A percentile compares a stretch with the other conserved stretches of the same genome.
Conservation (phyloP, 345 rosid genomes). For the Bruguiera gymnorhiza region DNA sequence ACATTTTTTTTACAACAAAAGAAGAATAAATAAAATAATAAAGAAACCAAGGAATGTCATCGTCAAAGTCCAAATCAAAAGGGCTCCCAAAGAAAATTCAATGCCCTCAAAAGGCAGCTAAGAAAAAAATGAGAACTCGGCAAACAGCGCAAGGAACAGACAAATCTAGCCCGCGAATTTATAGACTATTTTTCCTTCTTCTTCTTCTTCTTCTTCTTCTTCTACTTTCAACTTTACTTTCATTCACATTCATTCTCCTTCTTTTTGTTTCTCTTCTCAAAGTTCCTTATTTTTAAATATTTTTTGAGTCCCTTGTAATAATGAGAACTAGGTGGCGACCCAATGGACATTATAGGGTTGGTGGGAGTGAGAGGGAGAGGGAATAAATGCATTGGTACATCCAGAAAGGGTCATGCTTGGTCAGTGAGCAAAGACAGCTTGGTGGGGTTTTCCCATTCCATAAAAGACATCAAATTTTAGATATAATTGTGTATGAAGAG, state of each 20-base stretch:
- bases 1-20: background rate
- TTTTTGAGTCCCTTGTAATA: background rate
- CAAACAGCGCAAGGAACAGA: slow-evolving; percentile 24
- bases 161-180: background rate
- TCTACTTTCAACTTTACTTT: background rate
- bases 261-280: background rate
- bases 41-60: slow-evolving; percentile 1
- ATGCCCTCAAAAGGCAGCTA: background rate
- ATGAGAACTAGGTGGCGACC: slow-evolving; percentile 8
- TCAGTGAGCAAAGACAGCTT: slow-evolving; percentile 23
- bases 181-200: background rate
- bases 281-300: background rate
- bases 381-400: slow-evolving; percentile 43
- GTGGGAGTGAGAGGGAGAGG: slow-evolving; percentile 28
- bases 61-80: slow-evolving; percentile 19
- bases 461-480: background rate
- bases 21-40: background rate
- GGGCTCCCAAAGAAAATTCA: slow-evolving; percentile 29
- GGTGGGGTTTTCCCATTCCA: slow-evolving; percentile 5
- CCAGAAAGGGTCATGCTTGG: slow-evolving; percentile 12
- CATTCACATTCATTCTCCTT: background rate
- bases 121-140: slow-evolving; percentile 23
- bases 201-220: background rate
- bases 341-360: slow-evolving; percentile 26
- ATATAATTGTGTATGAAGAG: background rate